phyloP scores from a whole-genome alignment of 371 early-diverging fungal species.

The Mycotypha africana region DNA sequence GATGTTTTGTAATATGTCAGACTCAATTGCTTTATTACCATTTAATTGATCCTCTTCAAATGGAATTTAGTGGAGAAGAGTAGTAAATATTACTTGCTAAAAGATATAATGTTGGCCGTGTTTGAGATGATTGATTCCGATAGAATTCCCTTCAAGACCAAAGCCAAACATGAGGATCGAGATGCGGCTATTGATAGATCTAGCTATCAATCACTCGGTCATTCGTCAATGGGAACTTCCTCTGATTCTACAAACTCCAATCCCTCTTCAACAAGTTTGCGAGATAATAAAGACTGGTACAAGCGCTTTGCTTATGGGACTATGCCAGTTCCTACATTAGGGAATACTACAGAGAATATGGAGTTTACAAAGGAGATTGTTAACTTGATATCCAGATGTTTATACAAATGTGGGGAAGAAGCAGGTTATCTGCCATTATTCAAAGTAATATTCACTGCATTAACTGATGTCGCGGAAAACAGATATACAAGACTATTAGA shows the following conservation, averaged over 20 bases:
- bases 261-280: too few relatives aligned
- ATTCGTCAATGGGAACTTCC: too few relatives aligned
- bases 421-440: conserved; percentile 37
- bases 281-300: conserved; percentile 12
- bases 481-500: conserved; percentile 27
- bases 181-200: background rate
- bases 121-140: conserved; percentile 46
- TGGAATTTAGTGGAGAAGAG: conserved; percentile 40
- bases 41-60: background rate
- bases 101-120: conserved; percentile 37
- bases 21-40: background rate
- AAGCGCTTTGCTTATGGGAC: conserved; percentile 16
- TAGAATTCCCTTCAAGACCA: conserved; percentile 15
- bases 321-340: conserved; percentile 12
- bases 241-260: too few relatives aligned
- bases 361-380: conserved; percentile 31
- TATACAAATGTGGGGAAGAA: conserved; percentile 39
- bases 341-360: conserved; percentile 2
- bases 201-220: background rate
- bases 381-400: conserved; percentile 24
- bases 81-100: conserved; percentile 46
- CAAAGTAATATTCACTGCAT: conserved; percentile 30
- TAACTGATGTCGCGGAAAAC: conserved; percentile 36
- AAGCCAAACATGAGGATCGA: too few relatives aligned
- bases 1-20: background rate